phyloP scores from a whole-genome alignment of 495 filamentous ascomycete species.

The Hypoxylon perforatum region DNA sequence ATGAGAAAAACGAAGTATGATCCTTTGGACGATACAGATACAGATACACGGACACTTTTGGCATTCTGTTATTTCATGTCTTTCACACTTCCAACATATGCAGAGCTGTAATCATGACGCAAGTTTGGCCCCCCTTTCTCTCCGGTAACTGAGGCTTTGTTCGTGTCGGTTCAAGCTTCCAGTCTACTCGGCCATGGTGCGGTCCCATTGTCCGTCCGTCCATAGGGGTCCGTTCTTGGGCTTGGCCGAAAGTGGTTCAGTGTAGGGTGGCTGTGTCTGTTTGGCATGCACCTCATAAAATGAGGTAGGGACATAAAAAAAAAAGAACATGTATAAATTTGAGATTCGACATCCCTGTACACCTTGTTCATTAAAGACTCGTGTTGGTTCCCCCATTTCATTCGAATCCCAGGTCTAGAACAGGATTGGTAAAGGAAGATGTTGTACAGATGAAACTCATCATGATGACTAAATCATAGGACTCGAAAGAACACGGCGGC shows the following conservation, averaged over 20 bases:
- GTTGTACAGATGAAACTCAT: conserved; percentile 21
- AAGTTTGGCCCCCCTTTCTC: not conserved
- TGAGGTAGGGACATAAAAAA: conserved; percentile 12
- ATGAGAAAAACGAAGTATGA: conserved; percentile 5
- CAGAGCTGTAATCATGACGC: not conserved
- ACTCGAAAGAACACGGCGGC: not conserved
- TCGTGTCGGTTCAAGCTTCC: conserved; percentile 32
- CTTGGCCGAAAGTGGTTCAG: conserved; percentile 33
- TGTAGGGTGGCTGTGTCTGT: conserved; percentile 43
- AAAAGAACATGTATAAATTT: conserved; percentile 14
- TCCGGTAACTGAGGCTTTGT: conserved; percentile 10
- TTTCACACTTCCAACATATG: too few species aligned
- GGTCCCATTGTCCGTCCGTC: too few species aligned
- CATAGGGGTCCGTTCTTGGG: conserved; percentile 2
- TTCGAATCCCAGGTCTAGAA: conserved; percentile 8
- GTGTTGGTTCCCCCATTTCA: conserved; percentile 24
- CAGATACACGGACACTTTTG: too few species aligned
- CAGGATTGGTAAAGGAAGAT: conserved; percentile 1
- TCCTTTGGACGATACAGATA: not conserved
- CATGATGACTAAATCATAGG: not conserved
- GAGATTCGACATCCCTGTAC: conserved; percentile 30
- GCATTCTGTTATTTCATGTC: too few species aligned
- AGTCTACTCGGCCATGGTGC: not conserved
- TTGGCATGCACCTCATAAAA: conserved; percentile 40
- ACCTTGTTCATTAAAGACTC: conserved; percentile 31